These are phyloP conservation scores for Tanacetum coccineum DNA, from an alignment of 129 eudicot species.

Conservation along the genomic window DNA sequence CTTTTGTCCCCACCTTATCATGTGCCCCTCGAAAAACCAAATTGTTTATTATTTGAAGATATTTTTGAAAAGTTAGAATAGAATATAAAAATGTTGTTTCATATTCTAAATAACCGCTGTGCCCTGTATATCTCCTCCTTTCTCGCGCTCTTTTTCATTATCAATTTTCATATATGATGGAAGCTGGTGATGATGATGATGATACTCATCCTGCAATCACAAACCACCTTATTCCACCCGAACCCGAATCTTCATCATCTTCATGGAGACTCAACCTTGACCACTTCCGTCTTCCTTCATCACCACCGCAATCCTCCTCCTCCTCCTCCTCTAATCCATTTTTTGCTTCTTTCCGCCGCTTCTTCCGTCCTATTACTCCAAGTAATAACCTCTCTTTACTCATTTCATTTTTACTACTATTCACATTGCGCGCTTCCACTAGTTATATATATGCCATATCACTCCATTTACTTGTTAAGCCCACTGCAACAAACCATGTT, in stretches of 20 bases:
- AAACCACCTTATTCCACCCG: not conserved
- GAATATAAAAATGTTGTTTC: not conserved
- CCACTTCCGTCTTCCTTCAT: slow-evolving; percentile 28
- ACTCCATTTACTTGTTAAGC: too few species aligned
- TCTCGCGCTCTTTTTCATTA: not conserved
- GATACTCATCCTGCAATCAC: too few species aligned
- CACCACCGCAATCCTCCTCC: not conserved
- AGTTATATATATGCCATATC: too few species aligned
- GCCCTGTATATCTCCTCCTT: not conserved
- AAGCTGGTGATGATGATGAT: slow-evolving; percentile 10
- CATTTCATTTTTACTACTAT: too few species aligned
- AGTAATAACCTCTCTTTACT: too few species aligned
- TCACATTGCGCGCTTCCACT: too few species aligned
- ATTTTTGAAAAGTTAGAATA: too few species aligned
- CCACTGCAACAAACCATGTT: too few species aligned
- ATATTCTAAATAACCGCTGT: slow-evolving; percentile 21
- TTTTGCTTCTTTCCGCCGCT: slow-evolving; percentile 7
- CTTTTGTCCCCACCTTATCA: too few species aligned
- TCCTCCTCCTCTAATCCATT: not conserved
- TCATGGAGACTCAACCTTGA: slow-evolving; percentile 38
- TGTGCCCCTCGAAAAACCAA: too few species aligned
- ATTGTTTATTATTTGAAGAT: too few species aligned
- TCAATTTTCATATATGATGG: slow-evolving; percentile 11
- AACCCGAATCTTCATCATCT: slow-evolving; percentile 1
- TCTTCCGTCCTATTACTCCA: slow-evolving; percentile 25